phyloP scores from a whole-genome alignment of 2,329 filamentous ascomycete species.

The Trichoderma arundinaceum region DNA sequence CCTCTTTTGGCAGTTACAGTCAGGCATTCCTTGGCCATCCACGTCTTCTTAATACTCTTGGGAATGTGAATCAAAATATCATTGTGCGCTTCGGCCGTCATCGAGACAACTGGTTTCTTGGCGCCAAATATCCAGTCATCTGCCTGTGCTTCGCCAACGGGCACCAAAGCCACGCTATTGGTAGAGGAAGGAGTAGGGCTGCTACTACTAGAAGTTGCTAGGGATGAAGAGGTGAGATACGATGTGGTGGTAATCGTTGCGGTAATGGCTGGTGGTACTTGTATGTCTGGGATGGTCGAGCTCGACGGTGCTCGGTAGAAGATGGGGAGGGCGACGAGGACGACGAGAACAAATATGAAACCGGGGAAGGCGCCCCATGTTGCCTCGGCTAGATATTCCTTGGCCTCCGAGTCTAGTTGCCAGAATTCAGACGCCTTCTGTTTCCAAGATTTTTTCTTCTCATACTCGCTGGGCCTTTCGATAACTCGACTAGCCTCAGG shows the following conservation, averaged over 20 bases:
- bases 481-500: slow-evolving; percentile 44
- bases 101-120: slow-evolving; percentile 43
- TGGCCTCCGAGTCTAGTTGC: slow-evolving; percentile 25
- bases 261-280: slow-evolving; percentile 34
- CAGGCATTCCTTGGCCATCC: slow-evolving; percentile 63
- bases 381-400: slow-evolving; percentile 34
- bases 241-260: slow-evolving; percentile 35
- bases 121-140: slow-evolving; percentile 46
- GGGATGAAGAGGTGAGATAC: slow-evolving; percentile 32
- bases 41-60: slow-evolving; percentile 55
- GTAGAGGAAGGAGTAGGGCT: slow-evolving; percentile 30
- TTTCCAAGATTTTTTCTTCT: slow-evolving; percentile 30
- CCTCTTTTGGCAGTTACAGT: slow-evolving; percentile 60
- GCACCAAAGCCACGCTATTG: slow-evolving; percentile 40
- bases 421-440: slow-evolving; percentile 34
- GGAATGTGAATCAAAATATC: slow-evolving; percentile 62
- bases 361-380: slow-evolving; percentile 38
- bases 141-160: slow-evolving; percentile 40
- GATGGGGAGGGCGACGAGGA: slow-evolving; percentile 38
- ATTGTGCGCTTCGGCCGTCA: slow-evolving; percentile 48
- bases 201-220: slow-evolving; percentile 31
- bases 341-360: slow-evolving; percentile 37
- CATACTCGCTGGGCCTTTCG: slow-evolving; percentile 33
- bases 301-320: slow-evolving; percentile 40
- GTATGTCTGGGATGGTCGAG: not conserved